These are phyloP conservation scores for Globisporangium spiculum DNA, from an alignment of 352 stramenopile species.

Conservation along the genomic window DNA sequence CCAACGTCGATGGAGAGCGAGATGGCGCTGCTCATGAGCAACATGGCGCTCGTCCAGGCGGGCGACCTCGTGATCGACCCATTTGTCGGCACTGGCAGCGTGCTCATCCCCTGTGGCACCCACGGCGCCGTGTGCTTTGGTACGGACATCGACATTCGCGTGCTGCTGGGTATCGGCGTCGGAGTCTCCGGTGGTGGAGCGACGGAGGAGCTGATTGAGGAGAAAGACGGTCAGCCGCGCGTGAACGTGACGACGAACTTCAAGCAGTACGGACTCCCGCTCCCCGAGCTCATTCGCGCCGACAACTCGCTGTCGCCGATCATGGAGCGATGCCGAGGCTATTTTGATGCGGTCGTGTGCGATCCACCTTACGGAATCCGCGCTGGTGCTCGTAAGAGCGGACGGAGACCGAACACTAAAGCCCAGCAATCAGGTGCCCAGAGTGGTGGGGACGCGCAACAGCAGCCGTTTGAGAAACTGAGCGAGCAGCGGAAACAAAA, in stretches of 20 bases:
- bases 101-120: conserved; percentile 93
- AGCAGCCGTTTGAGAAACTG: conserved; percentile 26
- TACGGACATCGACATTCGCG: conserved; percentile 96
- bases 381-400: conserved; percentile 91
- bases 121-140: conserved; percentile 93
- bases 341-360: conserved; percentile 90
- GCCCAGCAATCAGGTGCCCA: conserved; percentile 28
- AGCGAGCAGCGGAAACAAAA: conserved; percentile 83
- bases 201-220: conserved; percentile 14
- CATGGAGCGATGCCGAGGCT: conserved; percentile 35
- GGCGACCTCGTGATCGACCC: conserved; percentile 92
- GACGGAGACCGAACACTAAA: conserved; percentile 40
- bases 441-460: conserved; percentile 16
- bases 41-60: conserved; percentile 71
- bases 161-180: conserved; percentile 90
- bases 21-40: conserved; percentile 95
- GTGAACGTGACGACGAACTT: conserved; percentile 90
- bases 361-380: conserved; percentile 95
- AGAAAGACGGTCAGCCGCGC: conserved; percentile 26
- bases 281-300: conserved; percentile 93
- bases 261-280: conserved; percentile 89
- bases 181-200: conserved; percentile 39
- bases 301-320: conserved; percentile 87
- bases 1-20: conserved; percentile 98
- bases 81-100: conserved; percentile 97